Evolutionary conservation across 228 moss, liverwort and hornwort species (phyloP).

Genomic region (Sphagnum magellanicum): DNA sequence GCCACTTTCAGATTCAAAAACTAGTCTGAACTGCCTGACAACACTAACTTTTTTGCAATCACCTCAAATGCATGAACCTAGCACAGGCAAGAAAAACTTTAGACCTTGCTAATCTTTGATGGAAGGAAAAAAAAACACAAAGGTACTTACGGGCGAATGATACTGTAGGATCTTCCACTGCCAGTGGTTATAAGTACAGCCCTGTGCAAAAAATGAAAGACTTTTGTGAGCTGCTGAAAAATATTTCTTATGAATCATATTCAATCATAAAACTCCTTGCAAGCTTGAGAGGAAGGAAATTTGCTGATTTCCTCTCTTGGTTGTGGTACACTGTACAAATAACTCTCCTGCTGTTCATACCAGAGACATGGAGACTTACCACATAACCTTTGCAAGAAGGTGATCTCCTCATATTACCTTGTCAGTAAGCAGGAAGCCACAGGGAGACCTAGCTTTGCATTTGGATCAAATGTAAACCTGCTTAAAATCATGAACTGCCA

Average conservation of each 20-base stretch:
- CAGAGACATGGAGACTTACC: not conserved
- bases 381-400: not conserved
- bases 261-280: not conserved
- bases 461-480: conserved; percentile 67
- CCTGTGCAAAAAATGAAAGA: conserved; percentile 30
- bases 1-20: not conserved
- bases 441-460: conserved; percentile 51
- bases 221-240: not conserved
- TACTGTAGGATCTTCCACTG: conserved; percentile 53
- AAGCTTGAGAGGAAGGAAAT: not conserved
- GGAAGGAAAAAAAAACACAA: not conserved
- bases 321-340: not conserved
- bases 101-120: not conserved
- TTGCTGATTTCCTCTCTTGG: not conserved
- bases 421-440: conserved; percentile 80
- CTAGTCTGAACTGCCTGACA: not conserved
- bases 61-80: not conserved
- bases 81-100: not conserved
- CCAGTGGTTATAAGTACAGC: conserved; percentile 40
- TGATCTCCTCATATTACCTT: conserved; percentile 26
- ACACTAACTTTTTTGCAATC: not conserved
- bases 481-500: conserved; percentile 2
- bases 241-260: not conserved
- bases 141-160: conserved; percentile 69
- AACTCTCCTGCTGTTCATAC: not conserved